Percentiles rank a stretch among this genome's conserved stretches.
Conservation (phyloP, 192 early-diverging fungal species). For the Coemansia biformis region DNA sequence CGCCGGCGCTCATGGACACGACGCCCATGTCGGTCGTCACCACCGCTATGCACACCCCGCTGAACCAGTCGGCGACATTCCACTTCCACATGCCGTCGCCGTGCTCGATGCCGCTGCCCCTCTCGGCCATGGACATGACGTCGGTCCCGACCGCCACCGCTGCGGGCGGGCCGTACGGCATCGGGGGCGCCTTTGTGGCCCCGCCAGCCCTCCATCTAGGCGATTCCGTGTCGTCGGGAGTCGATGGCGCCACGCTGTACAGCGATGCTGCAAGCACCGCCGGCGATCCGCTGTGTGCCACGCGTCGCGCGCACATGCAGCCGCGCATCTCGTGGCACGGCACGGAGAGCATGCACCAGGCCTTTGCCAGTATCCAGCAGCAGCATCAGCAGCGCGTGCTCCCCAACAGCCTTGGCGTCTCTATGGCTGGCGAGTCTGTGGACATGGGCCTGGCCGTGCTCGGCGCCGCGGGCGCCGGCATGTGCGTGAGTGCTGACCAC, state of each 20-base stretch:
- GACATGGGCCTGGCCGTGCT: conserved; percentile 37
- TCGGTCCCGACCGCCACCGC: conserved; percentile 29
- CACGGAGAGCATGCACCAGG: conserved; percentile 40
- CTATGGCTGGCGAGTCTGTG: conserved; percentile 25
- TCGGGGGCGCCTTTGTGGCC: conserved; percentile 23
- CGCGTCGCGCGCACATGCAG: conserved; percentile 28
- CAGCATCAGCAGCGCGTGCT: conserved; percentile 18
- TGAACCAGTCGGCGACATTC: conserved; percentile 40
- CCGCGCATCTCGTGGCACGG: conserved; percentile 50
- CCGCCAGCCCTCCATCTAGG: conserved; percentile 12
- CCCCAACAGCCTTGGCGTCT: conserved; percentile 26
- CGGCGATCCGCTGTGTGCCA: conserved; percentile 18
- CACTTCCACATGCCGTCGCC: conserved; percentile 49
- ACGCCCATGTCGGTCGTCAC: conserved; percentile 35
- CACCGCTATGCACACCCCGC: conserved; percentile 29
- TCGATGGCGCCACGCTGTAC: conserved; percentile 32
- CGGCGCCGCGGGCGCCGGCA: conserved; percentile 17
- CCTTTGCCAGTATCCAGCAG: conserved; percentile 31
- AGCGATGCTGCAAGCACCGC: conserved; percentile 15
- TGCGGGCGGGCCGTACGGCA: conserved; percentile 16
- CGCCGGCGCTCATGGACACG: conserved; percentile 30
- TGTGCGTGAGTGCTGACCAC: conserved; percentile 19
- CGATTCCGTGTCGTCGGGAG: conserved; percentile 16
- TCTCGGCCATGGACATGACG: conserved; percentile 42
- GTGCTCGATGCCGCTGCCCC: conserved; percentile 45